Base-by-base conservation (phyloP, 257 asterid genomes). In the Rauvolfia tetraphylla region DNA sequence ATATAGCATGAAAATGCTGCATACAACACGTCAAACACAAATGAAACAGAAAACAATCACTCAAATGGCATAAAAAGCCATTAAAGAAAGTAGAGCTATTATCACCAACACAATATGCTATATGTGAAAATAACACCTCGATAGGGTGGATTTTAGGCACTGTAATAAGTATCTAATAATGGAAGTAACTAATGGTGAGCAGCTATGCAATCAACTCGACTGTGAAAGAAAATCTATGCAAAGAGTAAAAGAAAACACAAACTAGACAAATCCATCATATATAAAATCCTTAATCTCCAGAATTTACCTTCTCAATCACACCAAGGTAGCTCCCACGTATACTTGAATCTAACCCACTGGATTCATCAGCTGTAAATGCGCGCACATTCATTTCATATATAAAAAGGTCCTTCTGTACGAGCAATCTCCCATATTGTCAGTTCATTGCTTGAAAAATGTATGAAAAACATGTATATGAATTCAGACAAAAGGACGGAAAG, bases 341-440 rank as follows among this genome's bases (percentile, higher is more conserved):
- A 29, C 83, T 82, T 68, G 92, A 80, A 80, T 89, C 96, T 83
- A 95, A 79, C 63, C 82, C 92, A 90, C 99, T 92, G 68, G 98
- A 88, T 80, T 88, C 88, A 84, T 92, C 98, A 71, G 97, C 97
- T 29, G 99, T 91, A 79, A 92, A 91, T 56, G 88, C 98, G 59
- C 98, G 97, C 74, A 92, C 96, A 80, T 92, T 95, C 97, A 95
- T 95, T 91, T 95, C 99, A 78, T 95, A 95, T 81, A 95, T 79
- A 74, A 92, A 96, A 83, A 95, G 97, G 82, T 95, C 93, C 62
- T 91, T 89, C 99, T 92, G 92, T 90, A 87, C 67, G 82, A 83
- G 68, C 78, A 83, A 75, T 33, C 69, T 41, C 72, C 74, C 62
- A 72, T 15, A 23, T 27, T 59, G 38, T 49, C 36, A 68, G 68